Percentiles rank a stretch among this genome's conserved stretches.
Evolutionary conservation across 441 rosid species (phyloP).

Genomic region (Eutrema salsugineum): DNA sequence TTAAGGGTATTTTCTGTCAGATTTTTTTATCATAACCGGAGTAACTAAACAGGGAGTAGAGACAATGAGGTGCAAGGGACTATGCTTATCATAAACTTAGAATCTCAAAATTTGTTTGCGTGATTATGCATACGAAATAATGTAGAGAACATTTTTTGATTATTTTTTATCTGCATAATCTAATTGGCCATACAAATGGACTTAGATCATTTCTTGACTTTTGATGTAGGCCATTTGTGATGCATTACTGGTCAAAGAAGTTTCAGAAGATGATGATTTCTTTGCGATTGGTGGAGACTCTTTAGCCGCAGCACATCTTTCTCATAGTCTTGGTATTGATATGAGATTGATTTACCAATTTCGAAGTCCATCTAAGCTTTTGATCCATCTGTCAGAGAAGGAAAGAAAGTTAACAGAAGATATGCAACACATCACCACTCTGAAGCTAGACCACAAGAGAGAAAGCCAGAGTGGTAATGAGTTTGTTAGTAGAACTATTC

Average conservation of each 20-base stretch:
- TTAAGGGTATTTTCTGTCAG: background rate
- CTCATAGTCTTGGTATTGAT: constrained; percentile 74
- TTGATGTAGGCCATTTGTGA: constrained; percentile 66
- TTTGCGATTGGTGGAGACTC: constrained; percentile 90
- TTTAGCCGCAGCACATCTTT: constrained; percentile 78
- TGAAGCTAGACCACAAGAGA: constrained; percentile 32
- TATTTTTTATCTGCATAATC: background rate
- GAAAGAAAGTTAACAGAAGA: constrained; percentile 28
- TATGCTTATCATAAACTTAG: too few species aligned
- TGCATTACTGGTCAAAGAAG: constrained; percentile 63
- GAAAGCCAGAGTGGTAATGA: constrained; percentile 23
- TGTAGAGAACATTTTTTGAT: background rate
- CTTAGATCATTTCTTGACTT: constrained; percentile 3
- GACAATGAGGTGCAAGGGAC: constrained; percentile 9
- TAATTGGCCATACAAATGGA: background rate
- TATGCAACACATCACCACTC: constrained; percentile 22
- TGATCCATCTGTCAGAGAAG: constrained; percentile 44
- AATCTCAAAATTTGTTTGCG: background rate
- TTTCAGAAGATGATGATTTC: constrained; percentile 72
- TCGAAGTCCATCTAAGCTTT: constrained; percentile 70
- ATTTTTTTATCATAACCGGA: background rate
- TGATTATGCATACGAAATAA: background rate
- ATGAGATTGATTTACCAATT: constrained; percentile 73
- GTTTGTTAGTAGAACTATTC: constrained; percentile 27
- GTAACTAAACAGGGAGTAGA: background rate